Evolutionary conservation across 2,329 filamentous ascomycete species (phyloP).

Genomic region (Cryphonectria nitschkei): DNA sequence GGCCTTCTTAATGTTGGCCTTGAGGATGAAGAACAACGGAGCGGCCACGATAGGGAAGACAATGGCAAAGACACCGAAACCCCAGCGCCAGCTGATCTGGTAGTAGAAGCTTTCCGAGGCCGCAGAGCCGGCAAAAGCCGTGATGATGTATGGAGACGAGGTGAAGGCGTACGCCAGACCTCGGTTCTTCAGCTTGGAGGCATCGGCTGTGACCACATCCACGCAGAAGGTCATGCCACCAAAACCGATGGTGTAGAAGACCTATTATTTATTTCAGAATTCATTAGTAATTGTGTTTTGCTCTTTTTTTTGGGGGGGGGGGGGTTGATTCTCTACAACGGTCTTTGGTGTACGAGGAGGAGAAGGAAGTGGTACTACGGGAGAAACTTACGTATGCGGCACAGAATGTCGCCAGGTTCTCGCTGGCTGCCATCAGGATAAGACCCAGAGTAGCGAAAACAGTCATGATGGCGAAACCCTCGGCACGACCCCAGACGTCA

Average conservation of each 20-base stretch:
- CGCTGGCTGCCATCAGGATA: slow-evolving; percentile 63
- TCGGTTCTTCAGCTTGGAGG: slow-evolving; percentile 65
- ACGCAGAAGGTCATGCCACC: slow-evolving; percentile 63
- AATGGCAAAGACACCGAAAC: slow-evolving; percentile 63
- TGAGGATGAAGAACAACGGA: slow-evolving; percentile 59
- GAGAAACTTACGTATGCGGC: slow-evolving; percentile 38
- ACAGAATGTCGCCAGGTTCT: slow-evolving; percentile 55
- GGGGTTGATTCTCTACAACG: background rate
- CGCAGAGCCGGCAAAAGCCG: slow-evolving; percentile 62
- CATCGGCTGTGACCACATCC: slow-evolving; percentile 68
- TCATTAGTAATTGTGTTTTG: background rate
- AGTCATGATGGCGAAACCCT: slow-evolving; percentile 48
- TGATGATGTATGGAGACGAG: slow-evolving; percentile 65
- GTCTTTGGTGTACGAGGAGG: too few species aligned
- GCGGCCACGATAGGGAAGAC: slow-evolving; percentile 61
- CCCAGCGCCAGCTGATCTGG: slow-evolving; percentile 64
- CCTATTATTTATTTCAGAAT: slow-evolving; percentile 40
- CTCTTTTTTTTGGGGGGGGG: too few species aligned
- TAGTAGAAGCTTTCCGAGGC: slow-evolving; percentile 56
- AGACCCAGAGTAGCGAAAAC: slow-evolving; percentile 52
- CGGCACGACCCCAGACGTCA: slow-evolving; percentile 52
- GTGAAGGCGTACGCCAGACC: slow-evolving; percentile 65
- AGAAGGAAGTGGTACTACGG: too few species aligned
- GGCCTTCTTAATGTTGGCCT: slow-evolving; percentile 62
- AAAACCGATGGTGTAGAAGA: slow-evolving; percentile 65